Percentiles rank a stretch among this genome's conserved stretches.
Evolutionary conservation across 1,139 yeast genomes (phyloP).

Genomic region (Arxiozyma heterogenica): DNA sequence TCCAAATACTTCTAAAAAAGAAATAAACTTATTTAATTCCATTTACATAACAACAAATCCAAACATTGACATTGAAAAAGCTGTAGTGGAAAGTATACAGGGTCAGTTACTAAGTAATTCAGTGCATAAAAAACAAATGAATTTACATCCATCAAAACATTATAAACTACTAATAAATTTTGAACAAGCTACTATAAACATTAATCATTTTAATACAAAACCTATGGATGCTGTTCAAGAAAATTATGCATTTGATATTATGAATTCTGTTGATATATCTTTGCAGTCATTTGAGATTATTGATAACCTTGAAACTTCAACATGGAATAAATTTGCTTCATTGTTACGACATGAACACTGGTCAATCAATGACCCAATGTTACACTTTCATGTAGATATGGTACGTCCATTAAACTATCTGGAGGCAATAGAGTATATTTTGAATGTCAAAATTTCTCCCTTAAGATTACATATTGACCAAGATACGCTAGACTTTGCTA

Average conservation of each 20-base stretch:
- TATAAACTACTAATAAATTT: conserved; percentile 57
- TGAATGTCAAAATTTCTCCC: conserved; percentile 56
- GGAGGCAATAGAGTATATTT: conserved; percentile 60
- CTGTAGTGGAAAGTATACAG: conserved; percentile 20
- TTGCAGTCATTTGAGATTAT: conserved; percentile 51
- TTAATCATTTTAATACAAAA: conserved; percentile 39
- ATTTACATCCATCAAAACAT: conserved; percentile 52
- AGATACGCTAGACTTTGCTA: conserved; percentile 77
- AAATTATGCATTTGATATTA: conserved; percentile 36
- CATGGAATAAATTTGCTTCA: conserved; percentile 82
- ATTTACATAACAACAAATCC: conserved; percentile 18
- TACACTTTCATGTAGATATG: conserved; percentile 45
- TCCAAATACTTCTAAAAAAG: not conserved
- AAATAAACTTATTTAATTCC: conserved; percentile 23
- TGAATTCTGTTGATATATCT: conserved; percentile 39
- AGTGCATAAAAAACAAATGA: conserved; percentile 34
- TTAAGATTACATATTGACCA: conserved; percentile 82
- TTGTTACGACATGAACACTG: conserved; percentile 51
- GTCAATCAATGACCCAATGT: conserved; percentile 49
- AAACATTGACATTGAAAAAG: conserved; percentile 8
- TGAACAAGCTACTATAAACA: conserved; percentile 42
- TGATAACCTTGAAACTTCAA: conserved; percentile 79
- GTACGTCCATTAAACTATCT: conserved; percentile 57
- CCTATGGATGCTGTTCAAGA: conserved; percentile 34
- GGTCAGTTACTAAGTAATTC: conserved; percentile 15